These are phyloP conservation scores for Flueggea neowawraea DNA, from an alignment of 441 rosid species.

Conservation along the genomic window DNA sequence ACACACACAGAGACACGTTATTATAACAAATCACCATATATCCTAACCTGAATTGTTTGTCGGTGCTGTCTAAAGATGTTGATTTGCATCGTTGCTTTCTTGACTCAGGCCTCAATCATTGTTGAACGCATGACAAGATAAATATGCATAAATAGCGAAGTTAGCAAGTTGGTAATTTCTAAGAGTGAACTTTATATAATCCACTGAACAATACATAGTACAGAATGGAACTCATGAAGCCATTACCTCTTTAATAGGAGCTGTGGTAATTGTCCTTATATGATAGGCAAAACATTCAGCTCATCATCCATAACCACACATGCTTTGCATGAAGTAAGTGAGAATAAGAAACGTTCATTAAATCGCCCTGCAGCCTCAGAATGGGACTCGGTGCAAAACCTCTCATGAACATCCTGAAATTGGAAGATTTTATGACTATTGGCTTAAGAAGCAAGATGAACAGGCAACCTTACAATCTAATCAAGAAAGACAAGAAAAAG, in stretches of 20 bases:
- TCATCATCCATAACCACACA: slow-evolving; percentile 97
- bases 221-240: slow-evolving; percentile 5
- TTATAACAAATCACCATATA: slow-evolving; percentile 1
- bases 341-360: slow-evolving; percentile 90
- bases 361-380: slow-evolving; percentile 80
- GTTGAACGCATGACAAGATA: slow-evolving; percentile 4
- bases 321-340: slow-evolving; percentile 91
- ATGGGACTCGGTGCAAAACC: slow-evolving; percentile 97
- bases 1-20: background rate
- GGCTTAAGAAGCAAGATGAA: too few species aligned
- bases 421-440: slow-evolving; percentile 15
- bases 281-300: slow-evolving; percentile 94
- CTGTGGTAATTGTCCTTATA: slow-evolving; percentile 62
- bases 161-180: background rate
- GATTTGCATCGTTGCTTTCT: slow-evolving; percentile 76
- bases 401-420: slow-evolving; percentile 96
- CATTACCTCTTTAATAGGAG: slow-evolving; percentile 69
- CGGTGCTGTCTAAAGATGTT: slow-evolving; percentile 92
- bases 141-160: too few species aligned
- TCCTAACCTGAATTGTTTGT: slow-evolving; percentile 91
- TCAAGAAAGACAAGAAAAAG: too few species aligned
- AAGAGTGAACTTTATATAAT: too few species aligned
- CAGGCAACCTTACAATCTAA: too few species aligned
- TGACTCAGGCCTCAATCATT: slow-evolving; percentile 63
- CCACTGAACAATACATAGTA: background rate